Evolutionary conservation across 768 basidiomycete species (phyloP), one percentile per base, ranked within the genome.

Genomic region (Dacryopinax primogenitus): DNA sequence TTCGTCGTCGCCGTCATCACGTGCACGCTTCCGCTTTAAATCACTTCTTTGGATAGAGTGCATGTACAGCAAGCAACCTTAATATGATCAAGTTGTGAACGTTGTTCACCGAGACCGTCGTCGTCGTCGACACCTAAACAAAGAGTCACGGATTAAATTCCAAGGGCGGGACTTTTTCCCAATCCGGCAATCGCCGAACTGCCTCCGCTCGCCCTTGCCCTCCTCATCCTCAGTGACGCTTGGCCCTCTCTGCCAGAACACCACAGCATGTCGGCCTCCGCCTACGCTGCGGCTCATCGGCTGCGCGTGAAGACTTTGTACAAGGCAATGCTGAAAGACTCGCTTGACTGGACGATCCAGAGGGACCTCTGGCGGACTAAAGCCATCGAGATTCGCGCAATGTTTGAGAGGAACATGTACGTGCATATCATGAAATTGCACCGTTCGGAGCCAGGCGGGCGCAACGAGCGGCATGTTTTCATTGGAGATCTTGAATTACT

Each of bases 321-420:
- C 80, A 86, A 83, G 72, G 86, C 93, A 36, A 83, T 84, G 70
- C 82, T 98, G 67, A 87, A 82, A 71, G 94, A 96, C 71, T 81
- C 89, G 61, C 78, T 95, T 63, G 86, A 98, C 76, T 98, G 95
- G 95, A 85, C 83, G 51, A 80, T 96, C 69, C 81, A 87, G 65
- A 79, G 94, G 64, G 88, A 92, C 71, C 72, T 91, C 0, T 97
- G 92, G 92, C 83, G 94, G 67, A 81, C 79, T 65, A 83, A 87
- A 75, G 93, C 94, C 13, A 76, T 94, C 70, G 78, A 86, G 74
- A 90, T 98, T 68, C 79, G 95, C 68, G 93, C 93, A 67, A 84
- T 91, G 74, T 98, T 98, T 74, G 95, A 98, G 78, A 78, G 81
- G 70, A 92, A 97, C 81, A 84, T 92, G 91, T 90, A 73, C 66